Percentiles rank a stretch among this genome's conserved stretches.
Evolutionary conservation across 768 basidiomycete genomes (phyloP).

Genomic region (Piloderma croceum): DNA sequence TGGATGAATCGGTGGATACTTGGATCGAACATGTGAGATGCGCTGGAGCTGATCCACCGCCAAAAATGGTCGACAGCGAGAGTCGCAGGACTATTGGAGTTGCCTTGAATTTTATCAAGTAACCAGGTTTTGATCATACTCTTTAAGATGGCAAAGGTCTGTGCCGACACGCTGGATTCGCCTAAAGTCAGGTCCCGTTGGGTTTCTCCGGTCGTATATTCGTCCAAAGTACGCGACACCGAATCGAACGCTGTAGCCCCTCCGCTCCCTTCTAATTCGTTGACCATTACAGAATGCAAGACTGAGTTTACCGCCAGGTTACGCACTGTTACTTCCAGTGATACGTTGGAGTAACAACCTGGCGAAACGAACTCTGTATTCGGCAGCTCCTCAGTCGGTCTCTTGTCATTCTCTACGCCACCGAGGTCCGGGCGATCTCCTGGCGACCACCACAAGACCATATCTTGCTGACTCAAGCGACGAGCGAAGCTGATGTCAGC

Average conservation of each 20-base stretch:
- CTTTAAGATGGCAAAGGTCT: constrained; percentile 81
- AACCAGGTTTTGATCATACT: constrained; percentile 89
- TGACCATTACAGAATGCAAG: constrained; percentile 88
- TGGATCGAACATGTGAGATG: constrained; percentile 86
- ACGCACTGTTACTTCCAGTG: constrained; percentile 81
- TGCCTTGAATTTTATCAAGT: constrained; percentile 71
- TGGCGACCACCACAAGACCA: constrained; percentile 95
- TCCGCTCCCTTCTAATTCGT: constrained; percentile 94
- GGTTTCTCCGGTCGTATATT: constrained; percentile 60
- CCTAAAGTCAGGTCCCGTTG: constrained; percentile 75
- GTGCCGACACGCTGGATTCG: constrained; percentile 81
- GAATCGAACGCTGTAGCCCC: constrained; percentile 94
- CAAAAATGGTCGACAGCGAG: constrained; percentile 90
- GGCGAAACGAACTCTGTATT: constrained; percentile 80
- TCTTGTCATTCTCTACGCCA: constrained; percentile 83
- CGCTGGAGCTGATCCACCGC: constrained; percentile 89
- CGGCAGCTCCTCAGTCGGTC: constrained; percentile 69
- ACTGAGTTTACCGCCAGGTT: constrained; percentile 94
- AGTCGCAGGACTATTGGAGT: constrained; percentile 60
- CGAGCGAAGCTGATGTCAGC: constrained; percentile 91
- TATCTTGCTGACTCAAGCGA: constrained; percentile 79
- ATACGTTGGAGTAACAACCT: constrained; percentile 90
- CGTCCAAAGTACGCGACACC: constrained; percentile 82
- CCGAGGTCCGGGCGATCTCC: constrained; percentile 87
- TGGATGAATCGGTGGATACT: constrained; percentile 90